Evolutionary conservation across 2,329 filamentous ascomycete species (phyloP).

Genomic region (Ophiostoma ips): DNA sequence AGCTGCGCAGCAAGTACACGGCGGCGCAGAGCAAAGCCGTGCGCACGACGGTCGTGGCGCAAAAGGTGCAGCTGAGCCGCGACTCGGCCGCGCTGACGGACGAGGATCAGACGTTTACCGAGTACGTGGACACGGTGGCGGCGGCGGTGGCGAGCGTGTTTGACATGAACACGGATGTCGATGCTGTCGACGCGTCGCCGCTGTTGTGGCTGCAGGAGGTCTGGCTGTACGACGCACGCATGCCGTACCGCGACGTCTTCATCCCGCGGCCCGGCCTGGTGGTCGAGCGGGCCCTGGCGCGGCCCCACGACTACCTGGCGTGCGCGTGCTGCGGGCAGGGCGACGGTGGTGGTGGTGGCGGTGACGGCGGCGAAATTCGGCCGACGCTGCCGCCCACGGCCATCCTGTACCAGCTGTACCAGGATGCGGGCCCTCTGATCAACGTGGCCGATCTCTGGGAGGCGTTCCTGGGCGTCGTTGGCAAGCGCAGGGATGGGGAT

Average conservation of each 20-base stretch:
- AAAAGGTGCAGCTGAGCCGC: conserved; percentile 67
- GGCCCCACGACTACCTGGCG: conserved; percentile 63
- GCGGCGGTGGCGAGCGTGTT: conserved; percentile 29
- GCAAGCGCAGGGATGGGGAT: conserved; percentile 14
- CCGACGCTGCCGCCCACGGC: conserved; percentile 55
- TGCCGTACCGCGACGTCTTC: conserved; percentile 60
- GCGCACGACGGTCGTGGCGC: conserved; percentile 65
- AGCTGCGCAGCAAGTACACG: conserved; percentile 61
- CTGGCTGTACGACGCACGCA: conserved; percentile 60
- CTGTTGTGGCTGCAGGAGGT: conserved; percentile 56
- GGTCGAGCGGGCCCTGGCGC: conserved; percentile 56
- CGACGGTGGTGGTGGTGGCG: conserved; percentile 7
- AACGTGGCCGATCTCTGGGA: conserved; percentile 71
- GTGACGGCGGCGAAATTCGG: conserved; percentile 33
- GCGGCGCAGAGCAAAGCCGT: conserved; percentile 54
- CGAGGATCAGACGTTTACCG: conserved; percentile 57
- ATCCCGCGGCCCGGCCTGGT: conserved; percentile 56
- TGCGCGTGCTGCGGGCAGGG: conserved; percentile 49
- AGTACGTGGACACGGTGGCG: conserved; percentile 44
- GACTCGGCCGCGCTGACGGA: conserved; percentile 57
- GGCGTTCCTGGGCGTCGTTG: conserved; percentile 54
- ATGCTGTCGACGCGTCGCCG: background rate
- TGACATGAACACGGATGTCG: conserved; percentile 24
- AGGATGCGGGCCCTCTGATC: conserved; percentile 62
- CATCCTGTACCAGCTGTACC: conserved; percentile 65